Base-by-base conservation (phyloP, 495 filamentous ascomycete genomes). In the Lineolata rhizophorae region DNA sequence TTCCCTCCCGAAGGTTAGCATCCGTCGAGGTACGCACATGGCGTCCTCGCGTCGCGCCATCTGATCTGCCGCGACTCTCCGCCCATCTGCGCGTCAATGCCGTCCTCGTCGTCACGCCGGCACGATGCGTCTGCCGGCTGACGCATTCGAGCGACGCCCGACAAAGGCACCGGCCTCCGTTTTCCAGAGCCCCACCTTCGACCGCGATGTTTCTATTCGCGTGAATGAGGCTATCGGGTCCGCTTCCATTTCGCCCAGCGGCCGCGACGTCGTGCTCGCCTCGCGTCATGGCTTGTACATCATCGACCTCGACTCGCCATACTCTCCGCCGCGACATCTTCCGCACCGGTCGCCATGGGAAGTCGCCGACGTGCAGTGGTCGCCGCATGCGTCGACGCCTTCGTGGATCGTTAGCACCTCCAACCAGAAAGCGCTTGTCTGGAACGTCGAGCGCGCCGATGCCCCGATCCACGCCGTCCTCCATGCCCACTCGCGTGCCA, bases 321-420 rank as follows among this genome's bases (percentile, higher is more conserved):
- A 80, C 51, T 85, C 75, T 31, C 78, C 78, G 10, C 85, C 85
- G 20, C 72, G 83, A 9, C 71, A 84, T 45, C 68, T 95, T 17
- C 72, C 73, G 38, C 78, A 93, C 48, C 72, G 78, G 22, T 74
- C 80, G 5, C 73, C 77, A n/a, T 93, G 84, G 81, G 71, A 90
- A 31, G 84, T 95, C 3, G 81, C 84, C n/a, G 85, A 95, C 51
- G 85, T 95, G 25, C 85, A 95, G 52, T 95, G 85, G 85, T 91
- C 80, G 3, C 85, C 85, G 10, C 92, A 93, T 41, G 76, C 83
- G 6, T 70, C 68, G 5, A 67, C 85, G 28, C 76, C 91, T 43
- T 80, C 77, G 41, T 93, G 85, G 85, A 77, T 95, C 15, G 81
- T 76, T 16, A 91, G 80, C 27, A 91, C 85, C 2, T 81, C 79